Conservation (phyloP, 306 rosid species). For the Vigna hirtella region DNA sequence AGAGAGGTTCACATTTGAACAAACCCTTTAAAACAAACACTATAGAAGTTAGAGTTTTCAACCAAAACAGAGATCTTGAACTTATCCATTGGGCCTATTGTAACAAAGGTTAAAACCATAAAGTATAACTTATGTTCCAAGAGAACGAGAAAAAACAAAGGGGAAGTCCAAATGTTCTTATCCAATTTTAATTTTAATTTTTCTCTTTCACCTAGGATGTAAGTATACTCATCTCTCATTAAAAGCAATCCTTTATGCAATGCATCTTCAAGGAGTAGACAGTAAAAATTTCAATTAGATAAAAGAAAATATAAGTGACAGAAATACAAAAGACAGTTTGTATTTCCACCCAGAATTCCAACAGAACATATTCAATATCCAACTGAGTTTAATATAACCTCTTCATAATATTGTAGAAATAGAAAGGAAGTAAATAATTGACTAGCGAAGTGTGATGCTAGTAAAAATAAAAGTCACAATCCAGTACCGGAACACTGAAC, state of each 20-base stretch:
- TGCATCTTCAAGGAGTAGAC: neutral
- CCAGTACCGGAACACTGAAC: neutral
- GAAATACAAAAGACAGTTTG: conserved; percentile 32
- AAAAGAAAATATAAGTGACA: conserved; percentile 6
- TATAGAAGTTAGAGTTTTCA: conserved; percentile 18
- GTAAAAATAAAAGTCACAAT: conserved; percentile 27
- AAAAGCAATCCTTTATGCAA: conserved; percentile 22
- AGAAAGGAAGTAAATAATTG: conserved; percentile 4
- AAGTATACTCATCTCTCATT: neutral
- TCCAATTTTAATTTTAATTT: conserved; percentile 29
- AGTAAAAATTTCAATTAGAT: conserved; percentile 6
- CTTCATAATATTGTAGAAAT: conserved; percentile 19
- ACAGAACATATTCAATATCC: conserved; percentile 9
- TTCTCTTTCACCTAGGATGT: neutral
- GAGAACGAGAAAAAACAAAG: conserved; percentile 27
- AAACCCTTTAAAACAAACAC: neutral
- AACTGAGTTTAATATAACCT: neutral
- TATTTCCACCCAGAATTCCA: conserved; percentile 25
- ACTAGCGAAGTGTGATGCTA: neutral
- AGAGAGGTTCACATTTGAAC: conserved; percentile 9
- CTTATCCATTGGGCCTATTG: neutral
- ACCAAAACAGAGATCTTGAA: conserved; percentile 15
- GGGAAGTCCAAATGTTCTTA: conserved; percentile 16
- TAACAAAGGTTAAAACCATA: conserved; percentile 3
- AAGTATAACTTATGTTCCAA: conserved; percentile 7